Base-by-base conservation (phyloP, 2,329 filamentous ascomycete genomes). In the Clarireedia hainanense region DNA sequence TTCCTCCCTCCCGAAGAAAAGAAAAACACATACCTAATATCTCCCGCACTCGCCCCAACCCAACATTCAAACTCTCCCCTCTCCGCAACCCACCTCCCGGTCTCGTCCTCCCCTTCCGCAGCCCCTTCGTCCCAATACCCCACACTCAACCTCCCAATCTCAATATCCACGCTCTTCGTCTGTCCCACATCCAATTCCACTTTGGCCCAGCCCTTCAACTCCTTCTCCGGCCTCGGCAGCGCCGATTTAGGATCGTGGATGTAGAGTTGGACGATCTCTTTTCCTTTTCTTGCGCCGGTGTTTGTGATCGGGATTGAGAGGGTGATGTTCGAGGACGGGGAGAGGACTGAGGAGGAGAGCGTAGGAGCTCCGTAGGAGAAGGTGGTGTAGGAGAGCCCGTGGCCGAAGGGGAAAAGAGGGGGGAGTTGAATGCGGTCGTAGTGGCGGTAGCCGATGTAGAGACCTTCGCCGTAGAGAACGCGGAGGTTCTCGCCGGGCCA, bases 381-480 rank as follows among this genome's bases (percentile, higher is more conserved):
- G 0, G 73, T 78, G 0, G 86, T 89, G 69, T 90, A 91, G 0
- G 84, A 86, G 6, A 90, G 75, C 1, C 87, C 86, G 67, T 88
- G 85, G 10, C 87, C 87, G 61, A 90, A 90, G 27, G 84, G 76
- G 70, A 89, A 90, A 0, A 86, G 74, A 0, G 84, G 83, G 5
- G 75, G 71, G 50, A 84, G 76, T 26, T 75, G 74, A 12, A 75
- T 72, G 20, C 79, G 79, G 64, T 91, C 86, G 68, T 88, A 89
- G 70, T 88, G 84, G 17, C 81, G 74, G 70, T 91, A 90, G 2
- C 87, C 87, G 54, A 90, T 80, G 70, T 83, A 88, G 12, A 90
- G 71, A 14, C 84, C 86, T 69, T 91, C 87, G 52, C 84, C 85
- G 65, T 90, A 90, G 1, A 85, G 69, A 0, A 86, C 83, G 61